Conservation (phyloP, 768 basidiomycete species). For the Dacryopinax spathularia region DNA sequence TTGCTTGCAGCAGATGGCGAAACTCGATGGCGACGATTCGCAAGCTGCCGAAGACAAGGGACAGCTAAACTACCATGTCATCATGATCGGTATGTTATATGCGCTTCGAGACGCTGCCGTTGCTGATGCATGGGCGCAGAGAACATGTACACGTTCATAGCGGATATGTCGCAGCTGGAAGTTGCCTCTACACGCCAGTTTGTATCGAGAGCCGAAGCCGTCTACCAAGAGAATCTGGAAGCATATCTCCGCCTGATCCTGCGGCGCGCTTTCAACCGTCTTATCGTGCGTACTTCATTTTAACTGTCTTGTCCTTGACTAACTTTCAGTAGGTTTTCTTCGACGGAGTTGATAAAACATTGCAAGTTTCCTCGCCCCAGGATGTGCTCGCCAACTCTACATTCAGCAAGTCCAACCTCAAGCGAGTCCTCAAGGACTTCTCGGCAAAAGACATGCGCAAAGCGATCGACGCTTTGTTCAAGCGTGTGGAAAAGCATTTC, state of each 20-base stretch:
- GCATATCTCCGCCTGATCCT: conserved; percentile 81
- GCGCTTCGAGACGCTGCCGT: neutral
- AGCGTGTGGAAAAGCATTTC: conserved; percentile 93
- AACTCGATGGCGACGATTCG: conserved; percentile 63
- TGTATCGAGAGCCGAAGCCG: conserved; percentile 54
- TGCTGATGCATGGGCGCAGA: conserved; percentile 34
- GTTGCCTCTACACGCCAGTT: conserved; percentile 48
- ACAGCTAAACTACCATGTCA: conserved; percentile 89
- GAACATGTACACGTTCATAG: conserved; percentile 90
- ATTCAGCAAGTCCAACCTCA: conserved; percentile 64
- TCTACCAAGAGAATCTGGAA: conserved; percentile 79
- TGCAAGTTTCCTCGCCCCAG: conserved; percentile 61
- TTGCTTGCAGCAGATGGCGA: conserved; percentile 87
- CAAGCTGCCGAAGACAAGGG: conserved; percentile 76
- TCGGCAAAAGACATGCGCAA: conserved; percentile 81
- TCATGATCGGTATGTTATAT: conserved; percentile 63
- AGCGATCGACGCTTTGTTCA: conserved; percentile 68
- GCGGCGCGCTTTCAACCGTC: conserved; percentile 68
- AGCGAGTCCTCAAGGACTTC: conserved; percentile 74
- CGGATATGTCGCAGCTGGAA: conserved; percentile 61
- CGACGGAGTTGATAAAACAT: conserved; percentile 75
- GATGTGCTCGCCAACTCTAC: conserved; percentile 62
- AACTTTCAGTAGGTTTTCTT: conserved; percentile 64
- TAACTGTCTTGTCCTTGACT: neutral
- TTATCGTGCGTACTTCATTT: conserved; percentile 46